A percentile compares a stretch with the other conserved stretches of the same genome.
These are phyloP conservation scores for Fermentozyma sake DNA, from an alignment of 1,139 yeast genomes.

Conservation along the genomic window DNA sequence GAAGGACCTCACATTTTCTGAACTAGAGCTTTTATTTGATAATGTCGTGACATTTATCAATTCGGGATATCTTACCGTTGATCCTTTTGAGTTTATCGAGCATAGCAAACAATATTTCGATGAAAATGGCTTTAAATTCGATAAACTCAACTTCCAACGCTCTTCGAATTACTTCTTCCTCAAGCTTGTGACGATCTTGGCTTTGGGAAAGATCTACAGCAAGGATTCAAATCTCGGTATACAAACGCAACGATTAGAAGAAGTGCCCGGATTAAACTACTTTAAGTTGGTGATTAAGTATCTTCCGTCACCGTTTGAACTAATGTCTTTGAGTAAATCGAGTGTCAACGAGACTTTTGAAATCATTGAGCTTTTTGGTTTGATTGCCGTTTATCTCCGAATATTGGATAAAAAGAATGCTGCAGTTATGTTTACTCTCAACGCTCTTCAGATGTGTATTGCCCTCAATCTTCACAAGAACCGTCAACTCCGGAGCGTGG, in stretches of 20 bases:
- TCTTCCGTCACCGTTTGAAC: conserved; percentile 18
- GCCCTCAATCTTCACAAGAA: conserved; percentile 24
- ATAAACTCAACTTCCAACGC: conserved; percentile 3
- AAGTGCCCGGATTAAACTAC: conserved; percentile 20
- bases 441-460: conserved; percentile 24
- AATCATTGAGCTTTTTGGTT: conserved; percentile 22
- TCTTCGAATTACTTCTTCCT: conserved; percentile 15
- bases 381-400: conserved; percentile 22
- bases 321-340: conserved; percentile 10
- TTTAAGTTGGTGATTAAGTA: conserved; percentile 17
- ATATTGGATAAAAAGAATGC: conserved; percentile 26
- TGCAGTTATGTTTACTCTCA: conserved; percentile 19
- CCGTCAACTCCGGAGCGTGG: conserved; percentile 4
- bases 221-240: conserved; percentile 6
- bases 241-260: conserved; percentile 1
- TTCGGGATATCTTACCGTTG: conserved; percentile 23
- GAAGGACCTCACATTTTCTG: conserved; percentile 2
- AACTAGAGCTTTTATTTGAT: conserved; percentile 8
- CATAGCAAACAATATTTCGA: conserved; percentile 13
- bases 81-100: conserved; percentile 15
- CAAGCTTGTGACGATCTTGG: conserved; percentile 18
- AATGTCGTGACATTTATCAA: conserved; percentile 18
- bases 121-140: conserved; percentile 5
- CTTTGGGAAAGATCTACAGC: conserved; percentile 22
- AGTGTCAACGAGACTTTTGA: conserved; percentile 14